A percentile compares a stretch with the other conserved stretches of the same genome.
phyloP scores from a whole-genome alignment of 2,329 filamentous ascomycete genomes.

The Ophiosphaerella narmari region DNA sequence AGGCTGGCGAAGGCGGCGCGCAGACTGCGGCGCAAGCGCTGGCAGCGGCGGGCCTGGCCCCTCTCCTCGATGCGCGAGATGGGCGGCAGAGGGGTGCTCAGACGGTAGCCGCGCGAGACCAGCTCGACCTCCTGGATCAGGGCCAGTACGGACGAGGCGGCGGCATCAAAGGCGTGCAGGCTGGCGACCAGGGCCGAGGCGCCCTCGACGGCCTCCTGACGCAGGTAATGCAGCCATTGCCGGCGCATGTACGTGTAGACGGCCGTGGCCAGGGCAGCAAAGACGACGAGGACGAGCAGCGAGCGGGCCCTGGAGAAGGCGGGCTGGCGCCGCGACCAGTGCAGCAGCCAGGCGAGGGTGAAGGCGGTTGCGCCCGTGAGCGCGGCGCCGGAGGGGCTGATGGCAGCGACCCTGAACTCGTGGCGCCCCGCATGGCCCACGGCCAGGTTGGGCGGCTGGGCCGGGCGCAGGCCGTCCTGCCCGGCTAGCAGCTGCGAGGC shows the following conservation, averaged over 20 bases:
- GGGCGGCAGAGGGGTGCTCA: conserved; percentile 90
- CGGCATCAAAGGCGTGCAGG: conserved; percentile 80
- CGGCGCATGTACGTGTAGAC: conserved; percentile 75
- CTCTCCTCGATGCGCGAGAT: conserved; percentile 88
- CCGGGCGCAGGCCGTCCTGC: conserved; percentile 46
- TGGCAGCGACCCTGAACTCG: conserved; percentile 50
- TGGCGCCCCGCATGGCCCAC: conserved; percentile 27
- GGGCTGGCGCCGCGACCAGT: conserved; percentile 67
- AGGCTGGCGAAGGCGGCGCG: conserved; percentile 70
- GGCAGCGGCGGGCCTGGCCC: conserved; percentile 76
- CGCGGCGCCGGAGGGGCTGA: conserved; percentile 68
- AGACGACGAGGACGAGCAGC: conserved; percentile 53
- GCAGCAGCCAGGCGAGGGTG: conserved; percentile 67
- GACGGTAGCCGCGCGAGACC: conserved; percentile 85
- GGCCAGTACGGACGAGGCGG: conserved; percentile 74
- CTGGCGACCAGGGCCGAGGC: conserved; percentile 71
- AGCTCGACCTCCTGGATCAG: conserved; percentile 95
- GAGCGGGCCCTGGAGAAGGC: conserved; percentile 61
- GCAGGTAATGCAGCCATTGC: conserved; percentile 79
- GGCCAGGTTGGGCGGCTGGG: conserved; percentile 23
- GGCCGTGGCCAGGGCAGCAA: conserved; percentile 59
- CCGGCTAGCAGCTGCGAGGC: conserved; percentile 86
- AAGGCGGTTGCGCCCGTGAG: conserved; percentile 68
- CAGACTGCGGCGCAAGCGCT: conserved; percentile 77
- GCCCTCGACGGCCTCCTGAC: conserved; percentile 73